Evolutionary conservation across 2,329 filamentous ascomycete genomes (phyloP), one percentile per base, ranked within the genome.

Genomic region (Cercospora sp.): DNA sequence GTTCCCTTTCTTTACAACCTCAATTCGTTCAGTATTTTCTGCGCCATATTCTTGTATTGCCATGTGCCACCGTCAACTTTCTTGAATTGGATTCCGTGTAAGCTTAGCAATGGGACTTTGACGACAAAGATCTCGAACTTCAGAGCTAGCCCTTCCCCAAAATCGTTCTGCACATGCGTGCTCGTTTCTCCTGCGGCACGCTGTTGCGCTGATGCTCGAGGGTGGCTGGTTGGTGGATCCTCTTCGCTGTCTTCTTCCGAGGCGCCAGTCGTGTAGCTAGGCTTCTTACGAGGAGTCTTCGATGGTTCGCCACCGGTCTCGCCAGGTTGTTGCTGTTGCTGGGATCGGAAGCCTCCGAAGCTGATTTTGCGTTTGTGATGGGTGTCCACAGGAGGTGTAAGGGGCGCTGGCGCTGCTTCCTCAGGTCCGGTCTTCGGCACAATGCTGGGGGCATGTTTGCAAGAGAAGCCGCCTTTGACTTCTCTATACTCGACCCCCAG

Each of bases 11-110:
- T 26, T 65, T 72, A 97, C 70, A 98, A 86, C 77, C 89, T 89
- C 73, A 99, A 82, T 79, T 95, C 93, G 77, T 91, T 89, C 73
- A 99, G 83, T 75, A 99, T 97, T 75, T 93, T 93, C 80, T 97
- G 94, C 39, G 95, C 95, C 93, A 98, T 96, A 77, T 92, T 94
- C 84, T 97, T 97, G 82, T 96, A 99, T 80, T 97, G 94, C 94
- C 94, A 98, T 67, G 95, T 98, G 68, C 96, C 94, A 39, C 95
- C 94, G 66, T 92, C 88, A 73, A 98, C 90, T 78, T 95, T 93
- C 85, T 99, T 99, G 84, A 99, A 99, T 79, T 98, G 95, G 69
- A 99, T 94, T 60, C 95, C 95, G 77, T 99, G 94, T 66, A 99
- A 82, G 51, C 91, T 93, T 69, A 99, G 88, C 62, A 99, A 83